Conservation (phyloP, 257 asterid genomes). For the Paulownia fortunei region DNA sequence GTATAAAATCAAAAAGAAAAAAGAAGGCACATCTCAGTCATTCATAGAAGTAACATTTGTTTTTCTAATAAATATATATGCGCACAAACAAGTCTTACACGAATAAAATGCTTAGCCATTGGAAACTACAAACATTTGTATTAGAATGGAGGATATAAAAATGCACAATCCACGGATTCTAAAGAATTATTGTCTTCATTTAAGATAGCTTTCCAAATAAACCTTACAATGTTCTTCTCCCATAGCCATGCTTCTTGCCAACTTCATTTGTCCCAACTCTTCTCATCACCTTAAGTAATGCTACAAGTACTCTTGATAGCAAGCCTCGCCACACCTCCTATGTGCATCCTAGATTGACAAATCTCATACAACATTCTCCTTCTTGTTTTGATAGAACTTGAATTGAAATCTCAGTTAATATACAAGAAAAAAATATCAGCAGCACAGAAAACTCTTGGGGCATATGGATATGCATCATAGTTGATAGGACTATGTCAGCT, state of each 20-base stretch:
- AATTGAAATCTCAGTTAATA: neutral
- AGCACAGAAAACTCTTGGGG: neutral
- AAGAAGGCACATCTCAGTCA: neutral
- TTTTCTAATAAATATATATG: neutral
- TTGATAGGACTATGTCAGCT: neutral
- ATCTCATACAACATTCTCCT: neutral
- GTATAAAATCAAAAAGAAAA: neutral
- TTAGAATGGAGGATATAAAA: neutral
- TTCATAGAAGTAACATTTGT: neutral
- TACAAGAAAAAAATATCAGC: neutral
- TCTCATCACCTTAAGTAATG: neutral
- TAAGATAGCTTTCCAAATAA: neutral
- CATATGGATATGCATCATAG: too few relatives aligned
- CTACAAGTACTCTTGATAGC: neutral
- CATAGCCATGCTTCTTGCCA: neutral
- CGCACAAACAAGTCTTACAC: too few relatives aligned
- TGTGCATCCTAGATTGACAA: neutral
- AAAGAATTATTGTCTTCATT: neutral
- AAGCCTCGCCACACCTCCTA: neutral
- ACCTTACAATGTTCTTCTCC: neutral
- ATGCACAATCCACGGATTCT: neutral
- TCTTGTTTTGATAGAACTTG: neutral
- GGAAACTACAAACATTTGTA: neutral
- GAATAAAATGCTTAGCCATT: neutral
- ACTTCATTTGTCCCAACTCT: too few relatives aligned